A percentile compares a stretch with the other conserved stretches of the same genome.
These are phyloP conservation scores for Lentithecium fluviatile DNA, from an alignment of 495 filamentous ascomycete genomes.

Conservation along the genomic window DNA sequence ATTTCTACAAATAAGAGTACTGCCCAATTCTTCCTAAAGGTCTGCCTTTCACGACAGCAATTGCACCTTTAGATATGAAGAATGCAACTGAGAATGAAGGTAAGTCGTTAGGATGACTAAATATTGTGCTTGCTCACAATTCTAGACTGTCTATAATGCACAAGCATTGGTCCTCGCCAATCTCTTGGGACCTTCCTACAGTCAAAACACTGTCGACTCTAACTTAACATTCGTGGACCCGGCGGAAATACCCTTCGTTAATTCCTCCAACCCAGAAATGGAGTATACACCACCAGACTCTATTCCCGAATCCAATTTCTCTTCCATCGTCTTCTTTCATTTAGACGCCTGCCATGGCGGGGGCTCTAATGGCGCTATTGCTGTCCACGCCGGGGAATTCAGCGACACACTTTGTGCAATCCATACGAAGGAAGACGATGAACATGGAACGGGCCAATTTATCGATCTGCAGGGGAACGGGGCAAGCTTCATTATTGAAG, in stretches of 20 bases:
- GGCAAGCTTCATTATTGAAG: not conserved
- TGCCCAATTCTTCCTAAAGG: no score
- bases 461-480: not conserved
- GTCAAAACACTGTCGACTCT: not conserved
- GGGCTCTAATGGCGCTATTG: not conserved
- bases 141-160: no score
- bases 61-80: no score
- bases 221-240: not conserved
- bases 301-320: not conserved
- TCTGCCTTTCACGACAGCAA: no score
- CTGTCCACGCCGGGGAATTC: not conserved
- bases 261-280: not conserved
- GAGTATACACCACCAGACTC: not conserved
- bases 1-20: no score
- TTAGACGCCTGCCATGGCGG: not conserved
- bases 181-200: not conserved
- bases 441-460: not conserved
- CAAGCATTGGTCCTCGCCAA: no score
- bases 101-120: no score
- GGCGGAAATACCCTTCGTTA: not conserved
- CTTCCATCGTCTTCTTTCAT: not conserved
- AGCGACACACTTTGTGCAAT: not conserved
- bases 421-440: not conserved
- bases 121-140: no score
- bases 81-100: no score